phyloP scores from a whole-genome alignment of 345 rosid genomes.

The Populus ilicifolia region DNA sequence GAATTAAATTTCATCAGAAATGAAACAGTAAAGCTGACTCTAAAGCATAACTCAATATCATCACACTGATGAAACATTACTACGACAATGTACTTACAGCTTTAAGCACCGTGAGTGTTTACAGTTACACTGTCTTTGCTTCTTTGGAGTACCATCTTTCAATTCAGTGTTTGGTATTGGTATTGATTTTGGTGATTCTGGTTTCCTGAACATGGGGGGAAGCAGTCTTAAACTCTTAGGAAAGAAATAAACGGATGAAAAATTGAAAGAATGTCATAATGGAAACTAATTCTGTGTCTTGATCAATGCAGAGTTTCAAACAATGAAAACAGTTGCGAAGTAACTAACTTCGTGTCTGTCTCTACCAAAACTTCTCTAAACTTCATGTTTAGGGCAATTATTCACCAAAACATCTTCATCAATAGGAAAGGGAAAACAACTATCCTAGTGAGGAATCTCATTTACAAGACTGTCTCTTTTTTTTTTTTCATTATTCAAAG shows the following conservation, averaged over 20 bases:
- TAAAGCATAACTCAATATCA: background rate
- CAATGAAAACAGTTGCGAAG: background rate
- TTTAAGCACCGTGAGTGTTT: constrained; percentile 97
- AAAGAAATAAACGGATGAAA: background rate
- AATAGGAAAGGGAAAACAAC: background rate
- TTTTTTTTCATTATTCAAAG: background rate
- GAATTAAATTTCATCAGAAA: background rate
- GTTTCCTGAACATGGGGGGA: constrained; percentile 43
- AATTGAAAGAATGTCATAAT: background rate
- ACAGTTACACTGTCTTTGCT: constrained; percentile 95
- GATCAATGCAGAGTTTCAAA: background rate
- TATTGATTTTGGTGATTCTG: constrained; percentile 81
- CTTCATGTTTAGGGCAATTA: background rate
- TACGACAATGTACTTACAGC: constrained; percentile 49
- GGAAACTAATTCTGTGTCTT: background rate
- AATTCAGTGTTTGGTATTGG: constrained; percentile 56
- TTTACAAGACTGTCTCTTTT: background rate
- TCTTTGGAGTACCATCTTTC: constrained; percentile 90
- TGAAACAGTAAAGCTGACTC: background rate
- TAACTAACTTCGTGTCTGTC: background rate
- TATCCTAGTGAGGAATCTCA: background rate
- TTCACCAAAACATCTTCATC: background rate
- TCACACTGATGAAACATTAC: background rate
- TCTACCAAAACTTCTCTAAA: background rate
- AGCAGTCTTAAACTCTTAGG: background rate